Base-by-base conservation (phyloP, 495 filamentous ascomycete species). In the Zalerion maritima region DNA sequence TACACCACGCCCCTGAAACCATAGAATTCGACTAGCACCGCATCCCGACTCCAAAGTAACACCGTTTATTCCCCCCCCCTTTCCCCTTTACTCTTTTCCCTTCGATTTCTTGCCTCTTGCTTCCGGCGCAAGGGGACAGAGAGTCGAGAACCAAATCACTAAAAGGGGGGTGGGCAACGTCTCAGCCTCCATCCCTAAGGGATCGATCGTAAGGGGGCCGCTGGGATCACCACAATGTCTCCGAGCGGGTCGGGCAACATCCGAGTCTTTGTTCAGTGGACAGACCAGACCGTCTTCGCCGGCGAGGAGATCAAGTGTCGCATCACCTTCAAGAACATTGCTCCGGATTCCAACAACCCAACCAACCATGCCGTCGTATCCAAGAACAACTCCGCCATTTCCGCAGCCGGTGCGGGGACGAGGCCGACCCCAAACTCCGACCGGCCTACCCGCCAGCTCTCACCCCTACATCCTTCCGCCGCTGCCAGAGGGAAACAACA, bases 271-370 rank as follows among this genome's bases (percentile, higher is more conserved):
- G 81, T 97, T 48, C 73, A 78, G 57, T 96, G 78, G 82, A 80
- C 78, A 50, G 81, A 81, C 45, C 73, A 77, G 51, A 83, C 76
- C 25, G 83, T 97, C 38, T 96, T 94, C 53, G 81, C 91, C 18
- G 91, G 91, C 38, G 89, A 96, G 58, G 75, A 85, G 42, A 65
- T 96, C 43, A 78, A 86, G 56, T 94, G 89, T 55, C 83, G 71
- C 29, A 94, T 97, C 43, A 94, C 82, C 23, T 96, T 96, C 58
- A 87, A 79, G 56, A 97, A 97, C 47, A 68, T 85, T 35, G 71
- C 80, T 14, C 49, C 59, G 43, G 42, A 48, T 12, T 38, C 45
- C 19, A 46, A 54, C 43, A 29, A 41, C 37, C 36, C n/a, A n/a
- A n/a, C n/a, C n/a, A n/a, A n/a, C n/a, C n/a, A n/a, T n/a, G n/a